Conservation (phyloP, 768 basidiomycete species). For the Leccinum subtestaceum region DNA sequence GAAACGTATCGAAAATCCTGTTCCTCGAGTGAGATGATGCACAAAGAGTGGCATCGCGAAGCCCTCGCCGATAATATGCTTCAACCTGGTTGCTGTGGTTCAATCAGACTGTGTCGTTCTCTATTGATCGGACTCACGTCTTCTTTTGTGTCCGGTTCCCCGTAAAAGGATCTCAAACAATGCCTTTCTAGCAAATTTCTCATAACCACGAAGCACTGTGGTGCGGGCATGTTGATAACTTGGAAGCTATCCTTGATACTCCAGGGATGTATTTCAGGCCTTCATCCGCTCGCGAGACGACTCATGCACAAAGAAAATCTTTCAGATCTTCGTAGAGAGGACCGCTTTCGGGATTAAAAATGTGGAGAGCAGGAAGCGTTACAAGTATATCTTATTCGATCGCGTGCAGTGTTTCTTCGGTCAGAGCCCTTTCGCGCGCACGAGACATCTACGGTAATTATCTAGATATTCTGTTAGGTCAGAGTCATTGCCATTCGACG, state of each 20-base stretch:
- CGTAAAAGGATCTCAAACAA: conserved; percentile 82
- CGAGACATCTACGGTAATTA: conserved; percentile 65
- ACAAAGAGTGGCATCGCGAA: background rate
- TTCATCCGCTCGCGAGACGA: conserved; percentile 80
- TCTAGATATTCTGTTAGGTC: conserved; percentile 36
- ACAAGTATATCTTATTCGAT: conserved; percentile 74
- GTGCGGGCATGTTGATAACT: conserved; percentile 81
- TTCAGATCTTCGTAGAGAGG: conserved; percentile 80
- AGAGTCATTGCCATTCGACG: background rate
- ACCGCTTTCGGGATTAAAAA: conserved; percentile 74
- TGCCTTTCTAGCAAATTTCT: conserved; percentile 83
- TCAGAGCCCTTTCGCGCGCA: conserved; percentile 69
- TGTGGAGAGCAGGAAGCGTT: conserved; percentile 77
- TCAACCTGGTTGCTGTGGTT: conserved; percentile 57
- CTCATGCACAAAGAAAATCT: conserved; percentile 85
- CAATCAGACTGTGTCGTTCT: conserved; percentile 27
- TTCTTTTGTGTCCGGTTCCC: conserved; percentile 63
- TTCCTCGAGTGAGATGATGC: conserved; percentile 12
- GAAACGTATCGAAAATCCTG: conserved; percentile 88
- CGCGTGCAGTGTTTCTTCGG: conserved; percentile 50
- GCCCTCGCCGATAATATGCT: conserved; percentile 78
- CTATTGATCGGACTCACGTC: conserved; percentile 57
- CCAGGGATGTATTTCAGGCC: conserved; percentile 73
- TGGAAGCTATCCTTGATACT: conserved; percentile 73
- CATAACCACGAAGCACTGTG: conserved; percentile 78